Base-by-base conservation (phyloP, 306 rosid species). In the Alnus glutinosa region DNA sequence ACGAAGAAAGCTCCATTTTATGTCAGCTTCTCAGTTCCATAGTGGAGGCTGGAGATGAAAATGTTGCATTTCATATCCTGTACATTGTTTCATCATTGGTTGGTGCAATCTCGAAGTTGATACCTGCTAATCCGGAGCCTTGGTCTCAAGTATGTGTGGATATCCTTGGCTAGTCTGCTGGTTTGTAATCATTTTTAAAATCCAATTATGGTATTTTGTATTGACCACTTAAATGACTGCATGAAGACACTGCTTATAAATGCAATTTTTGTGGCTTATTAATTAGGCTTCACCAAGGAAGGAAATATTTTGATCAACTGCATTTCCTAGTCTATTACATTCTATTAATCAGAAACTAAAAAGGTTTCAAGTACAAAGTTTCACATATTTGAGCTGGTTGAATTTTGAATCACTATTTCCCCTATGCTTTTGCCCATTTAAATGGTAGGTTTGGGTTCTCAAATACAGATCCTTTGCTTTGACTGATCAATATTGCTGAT, bases 21-120 rank as follows among this genome's bases (percentile, higher is more conserved):
- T 90, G 86, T 84, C 91, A 90, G 86, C 97, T 94, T 83, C 97
- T 94, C 73, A 81, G 89, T 84, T 90, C 98, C 63, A 72, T 92
- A 61, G 87, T 92, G 82, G 97, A 94, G 84, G 81, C 89, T 32
- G 97, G 94, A 77, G 89, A 94, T 83, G 94, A 90, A 83, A 88
- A 88, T 83, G 86, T 94, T 68, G 89, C 88, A 58, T 77, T 89
- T 74, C 97, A 90, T 86, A 82, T 94, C 85, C 95, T 97, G 55
- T 87, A 78, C 37, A 82, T 89, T 49, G 83, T 88, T 81, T 79
- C 92, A 37, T 78, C 97, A 39, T 58, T 94, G 75, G 93, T 84
- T 70, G 92, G 81, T 82, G 77, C 80, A 28, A 83, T 94, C 87
- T 88, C 94, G 76, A 89, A 90, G 77, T 83, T 86, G 83, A 72